phyloP scores from a whole-genome alignment of 2,329 filamentous ascomycete species.

The Juglanconis oblonga region DNA sequence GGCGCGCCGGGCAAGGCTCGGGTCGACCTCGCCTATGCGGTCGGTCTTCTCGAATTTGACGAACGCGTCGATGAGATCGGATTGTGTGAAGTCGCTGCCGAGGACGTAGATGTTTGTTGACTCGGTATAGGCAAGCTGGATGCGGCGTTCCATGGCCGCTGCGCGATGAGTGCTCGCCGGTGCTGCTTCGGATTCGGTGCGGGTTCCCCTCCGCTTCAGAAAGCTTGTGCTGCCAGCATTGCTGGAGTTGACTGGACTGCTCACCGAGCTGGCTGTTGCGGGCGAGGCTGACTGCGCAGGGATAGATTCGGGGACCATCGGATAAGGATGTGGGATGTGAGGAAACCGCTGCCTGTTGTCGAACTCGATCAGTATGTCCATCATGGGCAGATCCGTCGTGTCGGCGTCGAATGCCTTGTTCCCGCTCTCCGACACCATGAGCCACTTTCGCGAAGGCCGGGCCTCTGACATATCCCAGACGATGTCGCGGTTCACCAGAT shows the following conservation, averaged over 20 bases:
- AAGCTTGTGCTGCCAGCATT: background rate
- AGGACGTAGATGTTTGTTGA: slow-evolving; percentile 58
- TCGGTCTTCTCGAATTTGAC: slow-evolving; percentile 56
- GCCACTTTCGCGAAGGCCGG: slow-evolving; percentile 61
- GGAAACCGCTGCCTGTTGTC: slow-evolving; percentile 62
- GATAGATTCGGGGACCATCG: slow-evolving; percentile 57
- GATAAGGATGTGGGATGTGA: slow-evolving; percentile 66
- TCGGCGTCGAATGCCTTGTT: slow-evolving; percentile 48
- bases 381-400: slow-evolving; percentile 56
- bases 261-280: background rate
- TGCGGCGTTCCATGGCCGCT: slow-evolving; percentile 42
- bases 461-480: slow-evolving; percentile 63
- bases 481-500: slow-evolving; percentile 65
- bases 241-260: background rate
- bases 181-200: slow-evolving; percentile 23
- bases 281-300: slow-evolving; percentile 25
- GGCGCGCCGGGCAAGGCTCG: slow-evolving; percentile 52
- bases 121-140: slow-evolving; percentile 57
- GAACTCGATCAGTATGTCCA: slow-evolving; percentile 63
- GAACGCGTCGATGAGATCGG: slow-evolving; percentile 54
- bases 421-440: slow-evolving; percentile 51
- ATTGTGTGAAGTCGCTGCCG: slow-evolving; percentile 50
- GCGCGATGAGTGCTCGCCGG: slow-evolving; percentile 19
- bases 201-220: slow-evolving; percentile 29
- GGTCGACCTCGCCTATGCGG: slow-evolving; percentile 47